Base-by-base conservation (phyloP, 345 rosid species). In the Eucalyptus sp. region DNA sequence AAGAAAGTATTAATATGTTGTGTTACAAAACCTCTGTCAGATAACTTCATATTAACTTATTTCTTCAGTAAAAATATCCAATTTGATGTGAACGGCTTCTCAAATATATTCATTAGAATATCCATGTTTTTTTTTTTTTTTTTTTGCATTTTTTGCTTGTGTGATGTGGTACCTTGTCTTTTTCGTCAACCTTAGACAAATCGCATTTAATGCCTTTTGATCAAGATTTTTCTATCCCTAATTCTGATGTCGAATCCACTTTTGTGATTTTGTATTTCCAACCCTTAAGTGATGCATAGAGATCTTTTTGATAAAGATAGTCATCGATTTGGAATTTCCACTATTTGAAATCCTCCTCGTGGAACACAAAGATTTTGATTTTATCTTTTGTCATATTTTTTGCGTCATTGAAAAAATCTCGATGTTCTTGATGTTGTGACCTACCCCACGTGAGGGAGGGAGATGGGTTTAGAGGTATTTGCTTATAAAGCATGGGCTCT, bases 231-330 rank as follows among this genome's bases (percentile, higher is more conserved):
- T 60, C 15, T 15, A 60, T 60, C 4, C 1, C 2, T 3, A 3
- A 27, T 60, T 27, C 1, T 56, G 0, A 5, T 25, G 1, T 27
- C 1, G 0, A 0, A 60, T 27, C 8, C n/a, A 25, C 31, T 60
- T 22, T 24, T 0, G 0, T 10, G 0, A 56, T 56, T 56, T 56
- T 0, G 1, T 24, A 9, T 24, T 56, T 56, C 6, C 29, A 56
- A 56, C 29, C 29, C 1, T 24, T 8, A 56, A 56, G 27, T 56
- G 62, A 0, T 54, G 1, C 0, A 22, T 2, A 56, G 0, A 56
- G 62, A 24, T 24, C 0, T 24, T 56, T 56, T 10, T 24, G 13
- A 56, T 1, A 22, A 56, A 24, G 13, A 56, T 56, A 56, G 62
- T 24, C 62, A 3, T 10, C 1, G 2, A 56, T 56, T 56, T 5